phyloP scores from a whole-genome alignment of 805 yeast species.

The Sugiyamaella marilandica region DNA sequence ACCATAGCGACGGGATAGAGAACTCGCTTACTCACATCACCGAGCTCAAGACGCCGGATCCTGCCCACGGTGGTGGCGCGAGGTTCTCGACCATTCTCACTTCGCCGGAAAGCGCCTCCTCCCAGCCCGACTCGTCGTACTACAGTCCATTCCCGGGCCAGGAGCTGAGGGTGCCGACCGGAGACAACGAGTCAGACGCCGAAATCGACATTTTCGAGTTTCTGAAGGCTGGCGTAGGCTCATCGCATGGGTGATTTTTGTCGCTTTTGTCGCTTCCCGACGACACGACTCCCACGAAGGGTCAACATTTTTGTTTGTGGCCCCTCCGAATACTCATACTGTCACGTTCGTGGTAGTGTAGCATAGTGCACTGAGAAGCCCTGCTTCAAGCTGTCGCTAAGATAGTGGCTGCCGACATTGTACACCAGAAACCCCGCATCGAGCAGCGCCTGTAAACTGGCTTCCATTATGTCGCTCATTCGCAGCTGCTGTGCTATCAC shows the following conservation, averaged over 20 bases:
- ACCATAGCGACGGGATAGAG: background rate
- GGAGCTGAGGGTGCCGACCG: background rate
- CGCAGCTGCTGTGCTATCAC: slow-evolving; percentile 52
- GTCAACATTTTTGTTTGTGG: no score
- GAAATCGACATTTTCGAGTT: slow-evolving; percentile 11
- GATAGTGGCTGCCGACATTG: slow-evolving; percentile 15
- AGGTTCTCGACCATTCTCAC: background rate
- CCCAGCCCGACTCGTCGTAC: background rate
- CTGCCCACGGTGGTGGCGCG: background rate
- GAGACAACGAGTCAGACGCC: slow-evolving; percentile 5
- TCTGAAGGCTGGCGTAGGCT: slow-evolving; percentile 2
- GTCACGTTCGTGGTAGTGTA: background rate
- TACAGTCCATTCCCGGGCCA: slow-evolving; percentile 9
- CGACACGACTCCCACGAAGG: no score
- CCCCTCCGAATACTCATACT: no score
- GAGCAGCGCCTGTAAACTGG: slow-evolving; percentile 38
- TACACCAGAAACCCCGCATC: slow-evolving; percentile 30
- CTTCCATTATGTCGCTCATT: slow-evolving; percentile 46
- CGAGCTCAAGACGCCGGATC: background rate
- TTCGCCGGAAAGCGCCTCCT: background rate
- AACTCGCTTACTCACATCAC: slow-evolving; percentile 1
- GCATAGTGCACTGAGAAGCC: slow-evolving; percentile 21
- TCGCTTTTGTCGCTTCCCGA: no score
- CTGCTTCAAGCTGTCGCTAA: slow-evolving; percentile 11
- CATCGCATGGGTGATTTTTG: no score